These are phyloP conservation scores for Alternaria ethzedia DNA, from an alignment of 2,329 filamentous ascomycete species.

Conservation along the genomic window DNA sequence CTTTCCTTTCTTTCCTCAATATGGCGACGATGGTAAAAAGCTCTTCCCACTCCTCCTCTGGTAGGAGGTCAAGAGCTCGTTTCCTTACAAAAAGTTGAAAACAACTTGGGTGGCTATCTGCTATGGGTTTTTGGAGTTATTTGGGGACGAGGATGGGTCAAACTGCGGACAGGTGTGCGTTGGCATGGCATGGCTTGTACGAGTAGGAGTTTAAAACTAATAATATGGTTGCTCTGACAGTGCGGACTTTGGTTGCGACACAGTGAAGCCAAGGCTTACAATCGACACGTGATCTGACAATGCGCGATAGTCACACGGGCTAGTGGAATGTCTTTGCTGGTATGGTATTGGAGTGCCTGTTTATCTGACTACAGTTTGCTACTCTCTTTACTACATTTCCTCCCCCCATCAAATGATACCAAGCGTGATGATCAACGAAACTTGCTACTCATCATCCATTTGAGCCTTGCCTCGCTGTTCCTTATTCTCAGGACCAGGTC, in stretches of 20 bases:
- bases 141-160: not conserved
- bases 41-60: not conserved
- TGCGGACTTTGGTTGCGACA: not conserved
- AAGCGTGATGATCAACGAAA: too few species aligned
- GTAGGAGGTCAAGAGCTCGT: not conserved
- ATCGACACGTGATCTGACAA: not conserved
- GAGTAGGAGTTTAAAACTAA: not conserved
- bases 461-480: slow-evolving; percentile 38
- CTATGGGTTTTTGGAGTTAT: not conserved
- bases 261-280: not conserved
- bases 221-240: not conserved
- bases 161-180: not conserved
- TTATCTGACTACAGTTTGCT: not conserved
- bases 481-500: slow-evolving; percentile 42
- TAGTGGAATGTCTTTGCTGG: not conserved
- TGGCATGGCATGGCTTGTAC: not conserved
- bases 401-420: not conserved
- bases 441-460: slow-evolving; percentile 34
- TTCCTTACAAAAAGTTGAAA: not conserved
- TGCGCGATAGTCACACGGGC: not conserved
- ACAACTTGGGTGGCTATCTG: not conserved
- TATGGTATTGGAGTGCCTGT: not conserved
- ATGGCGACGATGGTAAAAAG: not conserved
- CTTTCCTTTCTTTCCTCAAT: not conserved
- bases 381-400: not conserved